Percentiles rank a stretch among this genome's conserved stretches.
Evolutionary conservation across 2,329 filamentous ascomycete species (phyloP).

Genomic region (Fusarium sororula): DNA sequence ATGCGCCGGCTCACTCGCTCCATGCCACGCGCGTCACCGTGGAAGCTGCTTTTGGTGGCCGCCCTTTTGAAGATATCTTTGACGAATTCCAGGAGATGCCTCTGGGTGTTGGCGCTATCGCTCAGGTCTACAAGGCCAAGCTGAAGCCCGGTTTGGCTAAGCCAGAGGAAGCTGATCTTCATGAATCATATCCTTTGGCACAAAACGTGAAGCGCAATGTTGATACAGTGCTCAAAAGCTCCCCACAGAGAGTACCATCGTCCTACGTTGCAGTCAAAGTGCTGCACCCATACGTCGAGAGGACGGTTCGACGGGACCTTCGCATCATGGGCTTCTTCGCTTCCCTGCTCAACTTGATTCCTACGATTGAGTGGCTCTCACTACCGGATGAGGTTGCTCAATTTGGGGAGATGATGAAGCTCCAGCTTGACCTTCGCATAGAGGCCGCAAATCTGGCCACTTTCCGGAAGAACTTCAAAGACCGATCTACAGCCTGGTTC

Average conservation of each 20-base stretch:
- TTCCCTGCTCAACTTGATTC: conserved; percentile 81
- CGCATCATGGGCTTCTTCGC: conserved; percentile 96
- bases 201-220: conserved; percentile 82
- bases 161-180: conserved; percentile 66
- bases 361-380: conserved; percentile 96
- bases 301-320: conserved; percentile 87
- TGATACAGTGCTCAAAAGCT: conserved; percentile 85
- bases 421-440: conserved; percentile 95
- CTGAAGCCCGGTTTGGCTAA: conserved; percentile 80
- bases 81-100: conserved; percentile 93
- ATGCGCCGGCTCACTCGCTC: conserved; percentile 91
- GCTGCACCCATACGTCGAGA: conserved; percentile 89
- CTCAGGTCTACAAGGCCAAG: conserved; percentile 96
- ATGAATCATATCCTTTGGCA: conserved; percentile 61
- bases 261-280: conserved; percentile 96
- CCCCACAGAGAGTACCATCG: conserved; percentile 85
- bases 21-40: conserved; percentile 82
- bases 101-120: conserved; percentile 93
- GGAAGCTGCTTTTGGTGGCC: conserved; percentile 80
- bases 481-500: conserved; percentile 93
- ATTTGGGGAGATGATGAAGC: conserved; percentile 98
- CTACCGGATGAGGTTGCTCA: conserved; percentile 93
- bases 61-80: conserved; percentile 89
- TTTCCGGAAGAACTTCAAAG: conserved; percentile 90
- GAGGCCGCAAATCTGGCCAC: conserved; percentile 89